Evolutionary conservation across 164 flowering plant species (phyloP).

Genomic region (Echeveria elegans): DNA sequence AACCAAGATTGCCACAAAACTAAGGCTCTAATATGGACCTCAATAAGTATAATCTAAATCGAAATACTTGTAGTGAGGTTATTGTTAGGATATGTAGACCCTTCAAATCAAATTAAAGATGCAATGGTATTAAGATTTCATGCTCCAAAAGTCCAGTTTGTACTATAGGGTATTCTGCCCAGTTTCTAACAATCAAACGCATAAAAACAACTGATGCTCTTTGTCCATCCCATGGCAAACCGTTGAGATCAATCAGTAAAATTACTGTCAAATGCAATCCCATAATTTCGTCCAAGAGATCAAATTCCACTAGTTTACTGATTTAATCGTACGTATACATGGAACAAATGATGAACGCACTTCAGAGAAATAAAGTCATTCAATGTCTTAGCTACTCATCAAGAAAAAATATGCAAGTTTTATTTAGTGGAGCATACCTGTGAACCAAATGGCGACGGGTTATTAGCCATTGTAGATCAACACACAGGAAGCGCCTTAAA

Average conservation of each 20-base stretch:
- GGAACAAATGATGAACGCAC: not conserved
- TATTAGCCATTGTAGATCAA: conserved; percentile 40
- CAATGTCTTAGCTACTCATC: not conserved
- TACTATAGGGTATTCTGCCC: not conserved
- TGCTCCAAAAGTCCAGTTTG: not conserved
- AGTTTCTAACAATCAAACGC: not conserved
- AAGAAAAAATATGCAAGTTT: not conserved
- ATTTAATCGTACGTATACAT: not conserved
- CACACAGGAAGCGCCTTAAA: not conserved
- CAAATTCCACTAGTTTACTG: not conserved
- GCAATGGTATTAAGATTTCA: not conserved
- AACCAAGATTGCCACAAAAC: not conserved
- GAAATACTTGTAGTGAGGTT: not conserved
- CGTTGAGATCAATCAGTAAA: not conserved
- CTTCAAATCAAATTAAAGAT: not conserved
- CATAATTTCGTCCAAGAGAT: not conserved
- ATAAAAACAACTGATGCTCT: not conserved
- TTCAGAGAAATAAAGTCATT: not conserved
- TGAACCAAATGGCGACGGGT: conserved; percentile 47
- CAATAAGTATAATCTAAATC: not conserved
- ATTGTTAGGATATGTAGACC: conserved; percentile 4
- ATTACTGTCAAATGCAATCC: not conserved
- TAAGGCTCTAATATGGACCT: conserved; percentile 1
- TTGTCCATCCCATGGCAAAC: not conserved
- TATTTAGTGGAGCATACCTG: conserved; percentile 37